phyloP scores from a whole-genome alignment of 169 alveolate species.

The Eimeria necatrix region DNA sequence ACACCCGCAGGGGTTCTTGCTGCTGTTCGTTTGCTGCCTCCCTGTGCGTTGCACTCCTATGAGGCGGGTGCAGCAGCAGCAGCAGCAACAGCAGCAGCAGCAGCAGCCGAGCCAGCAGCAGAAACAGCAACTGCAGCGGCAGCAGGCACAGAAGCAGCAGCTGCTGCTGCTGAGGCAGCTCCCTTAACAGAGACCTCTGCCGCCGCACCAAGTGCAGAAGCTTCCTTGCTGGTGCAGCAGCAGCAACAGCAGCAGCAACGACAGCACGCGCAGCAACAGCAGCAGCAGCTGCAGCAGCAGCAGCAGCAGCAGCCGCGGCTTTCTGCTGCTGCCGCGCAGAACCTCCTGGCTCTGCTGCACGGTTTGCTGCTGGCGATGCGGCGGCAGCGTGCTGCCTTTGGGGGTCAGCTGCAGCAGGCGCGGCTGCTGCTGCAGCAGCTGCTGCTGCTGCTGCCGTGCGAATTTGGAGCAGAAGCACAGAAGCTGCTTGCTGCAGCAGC shows the following conservation, averaged over 20 bases:
- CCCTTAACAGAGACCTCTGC: neutral
- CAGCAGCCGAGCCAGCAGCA: neutral
- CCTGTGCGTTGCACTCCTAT: slow-evolving; percentile 3
- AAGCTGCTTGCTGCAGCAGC: slow-evolving; percentile 28
- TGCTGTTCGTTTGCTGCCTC: slow-evolving; percentile 28
- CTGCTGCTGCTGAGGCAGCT: neutral
- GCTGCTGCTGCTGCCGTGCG: slow-evolving; percentile 57
- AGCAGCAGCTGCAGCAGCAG: neutral
- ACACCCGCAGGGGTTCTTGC: slow-evolving; percentile 21
- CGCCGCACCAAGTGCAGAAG: neutral
- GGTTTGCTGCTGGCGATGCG: slow-evolving; percentile 38
- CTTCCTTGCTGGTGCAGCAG: neutral
- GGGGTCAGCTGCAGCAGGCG: slow-evolving; percentile 24
- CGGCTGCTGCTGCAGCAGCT: neutral
- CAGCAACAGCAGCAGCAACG: neutral
- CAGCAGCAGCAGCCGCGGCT: slow-evolving; percentile 21
- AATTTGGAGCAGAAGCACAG: neutral
- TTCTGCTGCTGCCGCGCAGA: neutral
- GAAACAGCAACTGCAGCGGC: neutral
- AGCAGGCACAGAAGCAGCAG: neutral
- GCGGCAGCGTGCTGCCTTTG: slow-evolving; percentile 58
- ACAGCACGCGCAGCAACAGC: neutral
- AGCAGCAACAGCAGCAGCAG: slow-evolving; percentile 1
- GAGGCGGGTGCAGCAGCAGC: neutral
- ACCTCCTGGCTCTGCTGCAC: neutral